Evolutionary conservation across 805 yeast genomes (phyloP).

Genomic region (Teunomyces lycoperdinae): DNA sequence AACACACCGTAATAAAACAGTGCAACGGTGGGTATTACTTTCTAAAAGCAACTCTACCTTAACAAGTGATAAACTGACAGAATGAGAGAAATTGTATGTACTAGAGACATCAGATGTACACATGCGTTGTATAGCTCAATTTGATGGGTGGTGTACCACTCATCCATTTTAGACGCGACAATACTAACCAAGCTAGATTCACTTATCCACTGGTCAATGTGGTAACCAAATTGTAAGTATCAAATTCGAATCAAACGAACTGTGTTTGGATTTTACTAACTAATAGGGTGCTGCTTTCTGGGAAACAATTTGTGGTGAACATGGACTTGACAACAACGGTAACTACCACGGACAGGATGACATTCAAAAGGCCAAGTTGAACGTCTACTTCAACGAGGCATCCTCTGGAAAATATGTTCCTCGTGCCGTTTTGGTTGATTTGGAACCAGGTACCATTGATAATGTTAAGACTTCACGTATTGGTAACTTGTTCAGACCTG

Average conservation of each 20-base stretch:
- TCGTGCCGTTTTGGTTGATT: slow-evolving; percentile 86
- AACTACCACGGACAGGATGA: slow-evolving; percentile 53
- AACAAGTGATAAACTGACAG: slow-evolving; percentile 7
- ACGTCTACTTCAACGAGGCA: slow-evolving; percentile 88
- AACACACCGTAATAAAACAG: slow-evolving; percentile 7
- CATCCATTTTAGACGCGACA: slow-evolving; percentile 3
- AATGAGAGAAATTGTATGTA: slow-evolving; percentile 31
- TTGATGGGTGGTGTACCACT: background rate
- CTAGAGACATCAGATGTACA: background rate
- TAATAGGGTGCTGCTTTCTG: slow-evolving; percentile 83
- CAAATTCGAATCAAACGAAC: background rate
- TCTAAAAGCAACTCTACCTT: slow-evolving; percentile 8
- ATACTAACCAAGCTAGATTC: slow-evolving; percentile 54
- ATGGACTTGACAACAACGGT: slow-evolving; percentile 75
- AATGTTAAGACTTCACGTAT: slow-evolving; percentile 75
- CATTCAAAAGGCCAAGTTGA: slow-evolving; percentile 53
- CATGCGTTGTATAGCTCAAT: background rate
- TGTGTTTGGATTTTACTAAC: slow-evolving; percentile 19
- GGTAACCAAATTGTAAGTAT: slow-evolving; percentile 89
- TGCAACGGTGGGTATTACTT: slow-evolving; percentile 8
- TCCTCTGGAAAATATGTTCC: slow-evolving; percentile 88
- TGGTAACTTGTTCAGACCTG: slow-evolving; percentile 89
- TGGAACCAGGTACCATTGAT: slow-evolving; percentile 94
- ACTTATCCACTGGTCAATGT: slow-evolving; percentile 96
- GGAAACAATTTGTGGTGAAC: slow-evolving; percentile 90